Base-by-base conservation (phyloP, 371 early-diverging fungal species). In the Haplosporangium sp. region DNA sequence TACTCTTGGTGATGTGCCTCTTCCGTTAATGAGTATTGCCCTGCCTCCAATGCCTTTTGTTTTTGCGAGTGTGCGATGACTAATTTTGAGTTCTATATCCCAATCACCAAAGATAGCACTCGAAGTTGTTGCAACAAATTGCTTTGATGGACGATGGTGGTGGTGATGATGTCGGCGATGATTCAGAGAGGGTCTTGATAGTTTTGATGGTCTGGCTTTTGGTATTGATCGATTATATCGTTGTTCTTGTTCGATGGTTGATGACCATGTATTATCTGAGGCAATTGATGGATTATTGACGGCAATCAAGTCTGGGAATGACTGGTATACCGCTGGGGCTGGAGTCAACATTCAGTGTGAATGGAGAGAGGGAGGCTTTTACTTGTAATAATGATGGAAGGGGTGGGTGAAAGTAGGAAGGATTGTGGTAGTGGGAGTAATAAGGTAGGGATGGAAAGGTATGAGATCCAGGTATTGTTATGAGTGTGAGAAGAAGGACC, bases 51-150 rank as follows among this genome's bases (percentile, higher is more conserved):
- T 62, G 13, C 52, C 63, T 34, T 67, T 74, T 38, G 59, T 53
- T 20, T 50, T 76, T 27, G 74, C 61, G 42, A 64, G 47, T 50
- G 57, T 55, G 10, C 76, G 76, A 39, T 66, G 60, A 20, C 65
- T 71, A 38, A 56, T 58, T 61, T 70, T 70, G 58, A 71, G 57
- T n/a, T 63, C 66, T 15, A 76, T 65, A 44, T 76, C 76, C 76
- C 76, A 76, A 20, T 71, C 67, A n/a, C 76, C 76, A 48, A 70
- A 76, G 13, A 76, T 76, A 13, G 61, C 59, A 20, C 53, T 63
- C 6, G 70, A 70, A 1, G 55, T 76, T 10, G 76, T 67, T 1
- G 74, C 67, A 19, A 73, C 64, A 47, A 73, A 67, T 57, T 73
- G 67, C 42, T 59, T 73, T 20, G 74, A 73, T 0, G 74, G 67